These are phyloP conservation scores for Alternaria dauci DNA, from an alignment of 2,329 filamentous ascomycete species.

Conservation along the genomic window DNA sequence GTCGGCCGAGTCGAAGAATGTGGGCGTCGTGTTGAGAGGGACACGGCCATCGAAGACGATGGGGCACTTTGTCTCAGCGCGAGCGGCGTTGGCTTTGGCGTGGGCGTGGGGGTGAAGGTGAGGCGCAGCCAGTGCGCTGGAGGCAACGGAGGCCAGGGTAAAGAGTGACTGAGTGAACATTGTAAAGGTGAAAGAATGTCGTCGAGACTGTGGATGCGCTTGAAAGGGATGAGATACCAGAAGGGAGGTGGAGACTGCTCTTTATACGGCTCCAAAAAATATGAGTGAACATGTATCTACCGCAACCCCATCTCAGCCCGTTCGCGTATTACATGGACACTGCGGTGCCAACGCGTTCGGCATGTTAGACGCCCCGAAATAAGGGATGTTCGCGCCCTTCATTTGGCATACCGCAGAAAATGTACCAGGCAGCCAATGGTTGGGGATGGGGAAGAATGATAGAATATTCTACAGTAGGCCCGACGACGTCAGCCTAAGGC, in stretches of 20 bases:
- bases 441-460: slow-evolving; percentile 20
- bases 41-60: slow-evolving; percentile 51
- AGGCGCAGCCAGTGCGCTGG: slow-evolving; percentile 39
- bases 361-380: slow-evolving; percentile 23
- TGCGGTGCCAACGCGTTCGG: slow-evolving; percentile 17
- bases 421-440: slow-evolving; percentile 24
- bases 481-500: slow-evolving; percentile 18
- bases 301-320: neutral
- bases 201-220: slow-evolving; percentile 14
- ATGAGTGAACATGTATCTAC: slow-evolving; percentile 1
- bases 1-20: slow-evolving; percentile 44
- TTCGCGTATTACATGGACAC: slow-evolving; percentile 17
- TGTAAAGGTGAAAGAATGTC: slow-evolving; percentile 8
- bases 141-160: slow-evolving; percentile 31
- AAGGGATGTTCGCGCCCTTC: slow-evolving; percentile 19
- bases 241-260: slow-evolving; percentile 5
- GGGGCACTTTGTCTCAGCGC: slow-evolving; percentile 41
- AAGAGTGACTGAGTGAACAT: slow-evolving; percentile 39
- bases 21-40: slow-evolving; percentile 33
- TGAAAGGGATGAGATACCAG: slow-evolving; percentile 1
- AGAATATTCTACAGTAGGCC: slow-evolving; percentile 37
- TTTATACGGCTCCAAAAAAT: slow-evolving; percentile 25
- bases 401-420: slow-evolving; percentile 9
- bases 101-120: slow-evolving; percentile 3
- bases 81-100: neutral